A percentile compares a stretch with the other conserved stretches of the same genome.
These are phyloP conservation scores for Gossypium ekmanianum DNA, from an alignment of 345 rosid genomes.

Conservation along the genomic window DNA sequence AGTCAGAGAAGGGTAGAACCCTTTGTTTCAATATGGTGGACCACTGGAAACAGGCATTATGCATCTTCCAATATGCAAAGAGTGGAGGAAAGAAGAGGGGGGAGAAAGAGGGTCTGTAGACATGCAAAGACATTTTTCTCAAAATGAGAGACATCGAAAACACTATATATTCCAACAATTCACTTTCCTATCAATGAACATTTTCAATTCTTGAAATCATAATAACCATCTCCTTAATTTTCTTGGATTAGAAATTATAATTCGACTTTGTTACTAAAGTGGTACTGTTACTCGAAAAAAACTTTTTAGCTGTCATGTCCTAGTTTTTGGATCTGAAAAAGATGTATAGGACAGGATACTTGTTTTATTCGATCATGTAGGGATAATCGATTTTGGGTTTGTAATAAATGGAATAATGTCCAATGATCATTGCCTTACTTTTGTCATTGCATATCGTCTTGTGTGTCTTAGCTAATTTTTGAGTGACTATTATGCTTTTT, in stretches of 20 bases:
- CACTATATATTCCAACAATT: not conserved
- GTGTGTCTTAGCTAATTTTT: not conserved
- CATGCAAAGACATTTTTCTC: constrained; percentile 8
- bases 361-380: not conserved
- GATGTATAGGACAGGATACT: not conserved
- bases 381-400: not conserved
- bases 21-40: not conserved
- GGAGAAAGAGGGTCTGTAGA: not conserved
- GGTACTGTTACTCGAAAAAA: constrained; percentile 9
- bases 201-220: not conserved
- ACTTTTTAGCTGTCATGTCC: not conserved
- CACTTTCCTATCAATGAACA: not conserved
- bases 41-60: not conserved
- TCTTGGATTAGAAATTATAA: not conserved
- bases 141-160: not conserved
- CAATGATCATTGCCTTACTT: not conserved
- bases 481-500: constrained; percentile 6
- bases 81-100: not conserved
- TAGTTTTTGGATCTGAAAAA: not conserved
- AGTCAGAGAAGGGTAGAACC: not conserved
- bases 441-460: not conserved
- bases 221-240: not conserved
- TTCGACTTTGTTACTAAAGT: not conserved
- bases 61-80: not conserved
- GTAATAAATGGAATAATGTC: not conserved